Evolutionary conservation across 1,284 basidiomycete genomes (phyloP), one percentile per base, ranked within the genome.

Genomic region (Sanguinoderma infundibulare): DNA sequence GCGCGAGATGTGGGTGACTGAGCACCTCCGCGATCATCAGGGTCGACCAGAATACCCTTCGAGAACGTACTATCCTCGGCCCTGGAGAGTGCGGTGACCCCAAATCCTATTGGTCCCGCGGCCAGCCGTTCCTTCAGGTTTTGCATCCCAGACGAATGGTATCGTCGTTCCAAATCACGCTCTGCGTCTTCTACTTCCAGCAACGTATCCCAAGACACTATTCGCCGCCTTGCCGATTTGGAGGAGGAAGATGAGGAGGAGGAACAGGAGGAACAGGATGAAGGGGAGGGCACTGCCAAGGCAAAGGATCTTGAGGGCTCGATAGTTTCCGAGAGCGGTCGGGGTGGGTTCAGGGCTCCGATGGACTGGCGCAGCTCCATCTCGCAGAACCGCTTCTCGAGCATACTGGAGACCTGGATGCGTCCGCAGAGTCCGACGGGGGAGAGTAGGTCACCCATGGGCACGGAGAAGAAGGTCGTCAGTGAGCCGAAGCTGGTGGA

Each of bases 61-160:
- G 64, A 70, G 20, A 63, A 64, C 47, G 42, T 55, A 49, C 42
- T 70, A 7, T 70, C 46, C 40, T 85, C 83, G 74, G 70, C 75
- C 69, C 24, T 81, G 76, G 55, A 80, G 77, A 66, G 73, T 82
- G 53, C 78, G 75, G 17, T 69, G 63, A 46, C 74, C 73, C 39
- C 77, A 75, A 42, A 69, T 74, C 40, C 71, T 82, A 24, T 82
- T 76, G 51, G 72, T 73, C 50, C 73, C 81, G 61, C 68, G 10
- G 72, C 69, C 81, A 34, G 74, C 73, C 61, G 75, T 72, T 50
- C 74, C 75, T 84, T 89, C 69, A 80, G 81, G 34, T 81, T 92
- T 60, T 90, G 87, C 64, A 83, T 93, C 12, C 91, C 91, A 1
- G 89, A 92, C 51, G 87, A 90, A 72, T 92, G 91, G 91, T 92